phyloP scores from a whole-genome alignment of 352 stramenopile genomes.

The Vaucheria bursata region DNA sequence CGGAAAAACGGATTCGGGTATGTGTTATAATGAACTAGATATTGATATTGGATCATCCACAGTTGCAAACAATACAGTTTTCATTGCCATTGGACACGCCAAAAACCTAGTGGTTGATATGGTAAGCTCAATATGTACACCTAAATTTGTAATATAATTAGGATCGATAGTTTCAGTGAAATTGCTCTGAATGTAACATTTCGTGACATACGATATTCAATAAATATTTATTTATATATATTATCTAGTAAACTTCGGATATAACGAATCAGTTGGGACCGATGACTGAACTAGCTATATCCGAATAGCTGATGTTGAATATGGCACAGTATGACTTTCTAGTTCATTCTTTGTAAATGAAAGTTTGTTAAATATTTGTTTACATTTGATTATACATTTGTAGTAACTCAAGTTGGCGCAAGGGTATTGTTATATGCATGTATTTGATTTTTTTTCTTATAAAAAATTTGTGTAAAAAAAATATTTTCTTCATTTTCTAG shows the following conservation, averaged over 20 bases:
- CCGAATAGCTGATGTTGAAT: too few species aligned
- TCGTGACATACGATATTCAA: not conserved
- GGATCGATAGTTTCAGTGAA: not conserved
- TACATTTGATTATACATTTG: not conserved
- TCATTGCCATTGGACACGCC: slow-evolving; percentile 65
- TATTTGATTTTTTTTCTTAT: not conserved
- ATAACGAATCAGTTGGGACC: too few species aligned
- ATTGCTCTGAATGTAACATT: not conserved
- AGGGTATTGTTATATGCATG: not conserved
- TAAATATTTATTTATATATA: not conserved
- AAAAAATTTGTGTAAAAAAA: not conserved
- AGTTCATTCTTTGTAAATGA: too few species aligned
- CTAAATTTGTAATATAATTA: slow-evolving; percentile 8
- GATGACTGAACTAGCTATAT: too few species aligned
- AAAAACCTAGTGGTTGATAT: slow-evolving; percentile 61
- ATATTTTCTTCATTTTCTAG: not conserved
- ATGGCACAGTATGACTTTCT: too few species aligned
- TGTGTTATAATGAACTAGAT: slow-evolving; percentile 72
- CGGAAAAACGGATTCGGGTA: slow-evolving; percentile 57
- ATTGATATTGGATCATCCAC: slow-evolving; percentile 71
- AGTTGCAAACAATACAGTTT: slow-evolving; percentile 66
- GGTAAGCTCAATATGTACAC: too few species aligned
- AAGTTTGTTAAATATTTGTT: too few species aligned
- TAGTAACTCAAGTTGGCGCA: not conserved
- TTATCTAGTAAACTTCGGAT: not conserved